These are phyloP conservation scores for Xylariaceae sp. DNA, from an alignment of 2,329 filamentous ascomycete species.

Conservation along the genomic window DNA sequence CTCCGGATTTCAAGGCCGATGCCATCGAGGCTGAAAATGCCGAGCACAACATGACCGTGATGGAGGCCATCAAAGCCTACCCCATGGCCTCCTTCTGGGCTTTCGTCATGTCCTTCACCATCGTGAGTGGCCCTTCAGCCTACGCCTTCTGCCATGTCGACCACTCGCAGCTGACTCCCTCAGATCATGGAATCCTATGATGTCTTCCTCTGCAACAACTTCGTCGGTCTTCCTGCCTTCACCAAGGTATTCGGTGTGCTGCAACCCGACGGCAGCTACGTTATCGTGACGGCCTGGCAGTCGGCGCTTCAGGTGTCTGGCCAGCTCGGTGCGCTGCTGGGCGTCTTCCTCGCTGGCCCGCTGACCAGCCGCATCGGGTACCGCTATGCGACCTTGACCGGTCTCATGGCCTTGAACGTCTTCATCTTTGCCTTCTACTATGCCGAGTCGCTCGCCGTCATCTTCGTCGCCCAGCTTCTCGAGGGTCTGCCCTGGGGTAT, in stretches of 20 bases:
- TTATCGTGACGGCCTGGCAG: slow-evolving; percentile 49
- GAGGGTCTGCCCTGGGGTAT: slow-evolving; percentile 59
- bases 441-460: slow-evolving; percentile 32
- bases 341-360: slow-evolving; percentile 53
- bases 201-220: slow-evolving; percentile 54
- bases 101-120: slow-evolving; percentile 31
- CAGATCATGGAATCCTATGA: slow-evolving; percentile 61
- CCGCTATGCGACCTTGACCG: slow-evolving; percentile 49
- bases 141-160: slow-evolving; percentile 4
- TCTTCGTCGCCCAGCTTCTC: slow-evolving; percentile 48
- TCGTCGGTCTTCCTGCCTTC: slow-evolving; percentile 45
- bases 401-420: slow-evolving; percentile 48
- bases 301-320: slow-evolving; percentile 48
- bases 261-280: slow-evolving; percentile 13
- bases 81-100: slow-evolving; percentile 32
- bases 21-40: slow-evolving; percentile 49
- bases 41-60: slow-evolving; percentile 27
- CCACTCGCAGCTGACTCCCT: slow-evolving; percentile 9
- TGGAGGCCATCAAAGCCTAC: slow-evolving; percentile 26
- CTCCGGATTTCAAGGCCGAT: slow-evolving; percentile 38
- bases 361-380: slow-evolving; percentile 52
- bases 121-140: slow-evolving; percentile 26
- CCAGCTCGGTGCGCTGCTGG: slow-evolving; percentile 51
- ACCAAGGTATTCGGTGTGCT: slow-evolving; percentile 36
- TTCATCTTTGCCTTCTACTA: slow-evolving; percentile 49